phyloP scores from a whole-genome alignment of 345 rosid genomes.

The Syzygium aromaticum region DNA sequence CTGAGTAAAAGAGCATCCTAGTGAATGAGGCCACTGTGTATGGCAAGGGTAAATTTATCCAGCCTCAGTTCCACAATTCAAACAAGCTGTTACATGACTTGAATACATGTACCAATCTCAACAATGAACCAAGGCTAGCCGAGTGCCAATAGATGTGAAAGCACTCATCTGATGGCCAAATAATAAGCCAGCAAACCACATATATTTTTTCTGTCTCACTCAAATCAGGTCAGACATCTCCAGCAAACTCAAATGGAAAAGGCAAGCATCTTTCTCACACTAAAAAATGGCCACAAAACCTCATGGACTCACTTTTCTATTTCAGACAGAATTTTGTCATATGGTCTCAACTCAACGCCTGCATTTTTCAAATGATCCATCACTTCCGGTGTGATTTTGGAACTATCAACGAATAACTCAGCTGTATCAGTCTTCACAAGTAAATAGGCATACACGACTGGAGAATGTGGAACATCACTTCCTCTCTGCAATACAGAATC shows the following conservation, averaged over 20 bases:
- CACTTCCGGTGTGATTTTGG: constrained; percentile 71
- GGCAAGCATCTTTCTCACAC: background rate
- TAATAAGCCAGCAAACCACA: background rate
- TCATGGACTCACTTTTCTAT: constrained; percentile 49
- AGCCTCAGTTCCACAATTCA: background rate
- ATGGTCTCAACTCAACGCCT: constrained; percentile 60
- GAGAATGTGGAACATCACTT: constrained; percentile 93
- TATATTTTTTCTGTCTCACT: background rate
- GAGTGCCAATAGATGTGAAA: background rate
- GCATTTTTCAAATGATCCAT: constrained; percentile 62
- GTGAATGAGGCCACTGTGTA: background rate
- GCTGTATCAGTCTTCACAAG: constrained; percentile 64
- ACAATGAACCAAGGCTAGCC: background rate
- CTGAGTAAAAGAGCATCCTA: background rate
- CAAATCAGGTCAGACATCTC: background rate
- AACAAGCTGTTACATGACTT: background rate
- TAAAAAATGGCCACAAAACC: background rate
- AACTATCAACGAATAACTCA: constrained; percentile 53
- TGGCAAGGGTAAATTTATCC: background rate
- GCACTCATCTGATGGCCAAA: background rate
- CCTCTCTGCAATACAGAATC: constrained; percentile 63
- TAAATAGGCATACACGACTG: constrained; percentile 87
- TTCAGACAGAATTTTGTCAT: constrained; percentile 64
- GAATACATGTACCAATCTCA: background rate
- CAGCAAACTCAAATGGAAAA: background rate